phyloP scores from a whole-genome alignment of 2,329 filamentous ascomycete genomes.

The Aspergillaceae sp. region DNA sequence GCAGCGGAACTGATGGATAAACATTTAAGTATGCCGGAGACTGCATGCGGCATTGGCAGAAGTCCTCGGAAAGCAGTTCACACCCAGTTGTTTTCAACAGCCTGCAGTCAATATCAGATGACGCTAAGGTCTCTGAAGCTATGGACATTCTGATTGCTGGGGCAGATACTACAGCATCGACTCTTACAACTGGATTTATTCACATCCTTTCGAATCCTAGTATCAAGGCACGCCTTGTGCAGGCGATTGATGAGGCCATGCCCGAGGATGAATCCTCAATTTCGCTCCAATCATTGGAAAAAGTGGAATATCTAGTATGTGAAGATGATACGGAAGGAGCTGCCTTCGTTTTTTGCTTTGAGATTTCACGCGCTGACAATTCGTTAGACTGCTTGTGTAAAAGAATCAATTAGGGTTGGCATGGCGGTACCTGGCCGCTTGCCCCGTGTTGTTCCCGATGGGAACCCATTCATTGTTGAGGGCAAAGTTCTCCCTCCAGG shows the following conservation, averaged over 20 bases:
- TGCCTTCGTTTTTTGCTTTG: too few relatives aligned
- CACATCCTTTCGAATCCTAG: background rate
- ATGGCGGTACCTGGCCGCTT: constrained; percentile 5
- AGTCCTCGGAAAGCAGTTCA: background rate
- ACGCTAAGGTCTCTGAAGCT: constrained; percentile 2
- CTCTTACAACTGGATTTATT: constrained; percentile 1
- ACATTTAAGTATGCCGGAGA: background rate
- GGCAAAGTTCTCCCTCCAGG: constrained; percentile 2
- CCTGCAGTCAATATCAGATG: constrained; percentile 1
- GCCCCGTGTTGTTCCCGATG: constrained; percentile 4
- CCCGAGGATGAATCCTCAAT: background rate
- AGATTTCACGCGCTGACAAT: too few relatives aligned
- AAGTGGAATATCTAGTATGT: constrained; percentile 2
- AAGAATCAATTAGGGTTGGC: constrained; percentile 5
- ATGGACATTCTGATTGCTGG: constrained; percentile 6
- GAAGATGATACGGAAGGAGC: too few relatives aligned
- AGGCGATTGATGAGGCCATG: background rate
- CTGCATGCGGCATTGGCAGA: constrained; percentile 2
- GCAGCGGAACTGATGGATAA: background rate
- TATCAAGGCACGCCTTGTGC: background rate
- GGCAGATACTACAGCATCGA: constrained; percentile 6
- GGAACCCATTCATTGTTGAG: constrained; percentile 1
- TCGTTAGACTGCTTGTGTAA: constrained; percentile 2
- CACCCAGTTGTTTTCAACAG: constrained; percentile 6
- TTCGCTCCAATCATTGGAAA: constrained; percentile 1